A percentile compares a stretch with the other conserved stretches of the same genome.
Conservation (phyloP, 1,139 yeast species). For the Suhomyces coccinellae region DNA sequence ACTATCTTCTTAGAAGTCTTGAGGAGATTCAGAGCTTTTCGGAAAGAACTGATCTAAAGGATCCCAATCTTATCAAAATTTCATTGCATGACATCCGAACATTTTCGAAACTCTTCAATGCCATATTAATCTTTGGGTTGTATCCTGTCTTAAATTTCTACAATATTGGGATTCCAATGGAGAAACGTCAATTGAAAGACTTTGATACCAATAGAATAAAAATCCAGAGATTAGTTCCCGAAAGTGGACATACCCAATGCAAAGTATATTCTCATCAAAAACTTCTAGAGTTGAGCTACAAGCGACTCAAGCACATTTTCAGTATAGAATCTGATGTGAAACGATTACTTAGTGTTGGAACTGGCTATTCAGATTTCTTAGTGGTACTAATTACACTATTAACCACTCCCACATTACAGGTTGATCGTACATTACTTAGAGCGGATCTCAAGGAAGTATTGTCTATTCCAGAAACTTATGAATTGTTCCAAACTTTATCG, state of each 20-base stretch:
- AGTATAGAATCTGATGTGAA: slow-evolving; percentile 49
- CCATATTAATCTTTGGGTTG: slow-evolving; percentile 69
- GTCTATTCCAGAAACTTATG: slow-evolving; percentile 56
- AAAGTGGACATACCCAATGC: not conserved
- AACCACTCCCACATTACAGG: slow-evolving; percentile 36
- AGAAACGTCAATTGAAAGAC: slow-evolving; percentile 54
- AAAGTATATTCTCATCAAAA: slow-evolving; percentile 6
- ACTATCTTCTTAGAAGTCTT: slow-evolving; percentile 32
- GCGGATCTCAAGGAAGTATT: slow-evolving; percentile 14
- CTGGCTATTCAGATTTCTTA: slow-evolving; percentile 71
- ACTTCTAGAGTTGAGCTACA: slow-evolving; percentile 38
- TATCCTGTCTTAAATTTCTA: slow-evolving; percentile 59
- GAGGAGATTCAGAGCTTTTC: slow-evolving; percentile 24
- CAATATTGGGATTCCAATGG: slow-evolving; percentile 66
- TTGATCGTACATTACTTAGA: not conserved
- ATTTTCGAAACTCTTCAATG: slow-evolving; percentile 61
- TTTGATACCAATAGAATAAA: slow-evolving; percentile 31
- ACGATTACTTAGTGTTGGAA: slow-evolving; percentile 60
- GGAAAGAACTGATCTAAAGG: slow-evolving; percentile 15
- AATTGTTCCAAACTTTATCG: slow-evolving; percentile 56
- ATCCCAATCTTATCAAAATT: slow-evolving; percentile 57
- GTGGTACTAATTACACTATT: slow-evolving; percentile 55
- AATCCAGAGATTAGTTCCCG: slow-evolving; percentile 19
- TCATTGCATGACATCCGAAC: slow-evolving; percentile 83
- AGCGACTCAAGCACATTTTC: slow-evolving; percentile 35